A percentile compares a stretch with the other conserved stretches of the same genome.
phyloP scores from a whole-genome alignment of 2,329 filamentous ascomycete genomes.

The Fusarium circinatum region DNA sequence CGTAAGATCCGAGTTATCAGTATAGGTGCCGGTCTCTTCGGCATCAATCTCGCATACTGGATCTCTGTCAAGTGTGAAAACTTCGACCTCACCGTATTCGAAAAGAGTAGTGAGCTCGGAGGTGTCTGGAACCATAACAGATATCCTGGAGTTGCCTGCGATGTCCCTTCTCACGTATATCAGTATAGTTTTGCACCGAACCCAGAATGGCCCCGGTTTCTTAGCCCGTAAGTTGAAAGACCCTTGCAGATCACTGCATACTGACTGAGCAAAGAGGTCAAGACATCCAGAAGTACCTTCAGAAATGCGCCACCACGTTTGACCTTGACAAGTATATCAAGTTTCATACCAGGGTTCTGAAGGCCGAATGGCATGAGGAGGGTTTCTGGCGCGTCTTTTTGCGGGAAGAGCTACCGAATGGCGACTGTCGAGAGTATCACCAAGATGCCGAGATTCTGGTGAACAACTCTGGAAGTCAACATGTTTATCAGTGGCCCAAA shows the following conservation, averaged over 20 bases:
- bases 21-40: neutral
- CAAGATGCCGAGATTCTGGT: neutral
- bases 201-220: neutral
- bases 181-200: neutral
- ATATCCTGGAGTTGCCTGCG: neutral
- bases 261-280: neutral
- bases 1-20: neutral
- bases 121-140: neutral
- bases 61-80: neutral
- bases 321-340: neutral
- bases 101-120: neutral
- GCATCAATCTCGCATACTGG: neutral
- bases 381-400: neutral
- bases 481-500: neutral
- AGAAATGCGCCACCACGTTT: neutral
- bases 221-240: neutral
- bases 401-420: neutral
- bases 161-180: neutral
- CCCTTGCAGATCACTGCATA: fast-evolving
- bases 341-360: neutral
- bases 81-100: neutral
- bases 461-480: neutral
- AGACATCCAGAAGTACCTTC: neutral
- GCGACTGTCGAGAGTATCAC: neutral
- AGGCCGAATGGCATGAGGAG: neutral